Conservation (phyloP, 2,329 filamentous ascomycete species). For the Ophiocordyceps unilateralis region DNA sequence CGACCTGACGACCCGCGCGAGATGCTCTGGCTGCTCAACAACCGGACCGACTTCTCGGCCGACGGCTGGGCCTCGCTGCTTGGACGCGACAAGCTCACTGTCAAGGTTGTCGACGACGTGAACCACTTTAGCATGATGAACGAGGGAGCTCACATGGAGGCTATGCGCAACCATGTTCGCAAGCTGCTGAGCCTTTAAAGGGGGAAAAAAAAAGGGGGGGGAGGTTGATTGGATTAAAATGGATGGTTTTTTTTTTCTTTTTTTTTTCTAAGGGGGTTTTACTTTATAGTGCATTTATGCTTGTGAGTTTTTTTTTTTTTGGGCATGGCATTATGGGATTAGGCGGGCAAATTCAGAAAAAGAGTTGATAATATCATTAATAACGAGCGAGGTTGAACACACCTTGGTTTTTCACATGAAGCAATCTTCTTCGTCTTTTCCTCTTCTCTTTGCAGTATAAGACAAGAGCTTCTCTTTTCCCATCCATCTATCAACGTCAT, state of each 20-base stretch:
- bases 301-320: too few species aligned
- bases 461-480: too few species aligned
- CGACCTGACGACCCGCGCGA: conserved; percentile 33
- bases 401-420: too few species aligned
- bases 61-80: conserved; percentile 8
- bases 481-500: too few species aligned
- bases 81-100: conserved; percentile 46
- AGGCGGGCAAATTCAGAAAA: too few species aligned
- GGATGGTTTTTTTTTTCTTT: background rate
- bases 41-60: conserved; percentile 46
- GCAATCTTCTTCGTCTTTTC: too few species aligned
- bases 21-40: conserved; percentile 55
- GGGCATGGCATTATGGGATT: too few species aligned
- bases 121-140: conserved; percentile 64
- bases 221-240: background rate
- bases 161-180: background rate
- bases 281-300: too few species aligned
- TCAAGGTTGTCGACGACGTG: conserved; percentile 47
- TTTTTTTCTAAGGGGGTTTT: background rate
- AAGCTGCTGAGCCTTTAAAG: background rate
- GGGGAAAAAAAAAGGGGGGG: background rate
- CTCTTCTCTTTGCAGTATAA: too few species aligned
- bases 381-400: too few species aligned
- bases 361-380: too few species aligned
- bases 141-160: background rate